Conservation (phyloP, 1,139 yeast species). For the Nakaseomyces uthaithaninus region DNA sequence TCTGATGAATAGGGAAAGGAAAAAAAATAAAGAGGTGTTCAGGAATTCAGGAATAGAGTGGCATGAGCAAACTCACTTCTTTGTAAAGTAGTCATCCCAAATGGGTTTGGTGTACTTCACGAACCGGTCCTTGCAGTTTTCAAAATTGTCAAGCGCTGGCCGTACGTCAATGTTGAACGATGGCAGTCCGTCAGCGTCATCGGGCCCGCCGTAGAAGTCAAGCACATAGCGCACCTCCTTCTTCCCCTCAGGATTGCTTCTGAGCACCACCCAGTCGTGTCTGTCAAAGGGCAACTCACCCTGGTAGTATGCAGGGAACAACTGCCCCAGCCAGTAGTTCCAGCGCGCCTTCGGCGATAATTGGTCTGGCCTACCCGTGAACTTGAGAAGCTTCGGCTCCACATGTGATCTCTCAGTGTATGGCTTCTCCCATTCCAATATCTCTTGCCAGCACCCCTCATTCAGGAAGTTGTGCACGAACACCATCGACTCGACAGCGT, state of each 20-base stretch:
- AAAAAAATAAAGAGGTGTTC: too few relatives aligned
- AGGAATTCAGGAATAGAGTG: too few relatives aligned
- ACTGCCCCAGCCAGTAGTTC: slow-evolving; percentile 55
- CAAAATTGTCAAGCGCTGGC: slow-evolving; percentile 75
- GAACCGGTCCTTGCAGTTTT: slow-evolving; percentile 60
- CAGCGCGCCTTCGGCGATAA: slow-evolving; percentile 79
- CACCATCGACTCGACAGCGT: slow-evolving; percentile 95
- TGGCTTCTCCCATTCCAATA: slow-evolving; percentile 77
- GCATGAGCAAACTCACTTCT: background rate
- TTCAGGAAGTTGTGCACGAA: slow-evolving; percentile 92
- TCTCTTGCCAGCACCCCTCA: slow-evolving; percentile 98
- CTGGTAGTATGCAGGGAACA: slow-evolving; percentile 67
- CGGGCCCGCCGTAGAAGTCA: slow-evolving; percentile 95
- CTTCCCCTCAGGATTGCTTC: slow-evolving; percentile 37
- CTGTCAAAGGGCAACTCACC: slow-evolving; percentile 90
- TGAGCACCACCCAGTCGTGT: slow-evolving; percentile 95
- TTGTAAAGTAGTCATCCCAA: slow-evolving; percentile 19
- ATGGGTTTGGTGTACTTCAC: slow-evolving; percentile 42
- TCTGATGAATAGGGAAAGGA: too few relatives aligned
- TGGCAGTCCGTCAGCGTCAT: slow-evolving; percentile 79
- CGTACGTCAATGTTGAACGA: slow-evolving; percentile 87
- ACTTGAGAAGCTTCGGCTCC: slow-evolving; percentile 71
- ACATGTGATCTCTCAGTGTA: slow-evolving; percentile 44
- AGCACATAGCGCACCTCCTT: slow-evolving; percentile 74
- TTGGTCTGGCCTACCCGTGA: slow-evolving; percentile 88